phyloP scores from a whole-genome alignment of 257 asterid genomes.

The Fraxinus anomala region DNA sequence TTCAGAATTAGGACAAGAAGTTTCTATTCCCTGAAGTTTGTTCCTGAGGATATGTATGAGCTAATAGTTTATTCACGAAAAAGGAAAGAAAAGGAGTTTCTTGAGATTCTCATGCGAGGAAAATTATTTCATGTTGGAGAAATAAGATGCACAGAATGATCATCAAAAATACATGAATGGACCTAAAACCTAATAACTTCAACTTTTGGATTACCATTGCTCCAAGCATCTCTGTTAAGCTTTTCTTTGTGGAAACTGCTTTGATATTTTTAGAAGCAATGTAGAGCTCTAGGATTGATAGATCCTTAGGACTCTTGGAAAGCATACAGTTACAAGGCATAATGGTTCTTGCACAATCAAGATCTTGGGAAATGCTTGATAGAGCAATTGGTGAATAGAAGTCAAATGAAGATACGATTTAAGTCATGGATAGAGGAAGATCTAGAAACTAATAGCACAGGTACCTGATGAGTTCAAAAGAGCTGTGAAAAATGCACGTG shows the following conservation, averaged over 20 bases:
- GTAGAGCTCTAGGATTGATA: not conserved
- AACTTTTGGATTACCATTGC: not conserved
- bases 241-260: not conserved
- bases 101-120: conserved; percentile 1
- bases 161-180: not conserved
- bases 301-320: conserved; percentile 2
- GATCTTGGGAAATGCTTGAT: too few species aligned
- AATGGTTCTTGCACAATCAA: too few species aligned
- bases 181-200: not conserved
- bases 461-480: too few species aligned
- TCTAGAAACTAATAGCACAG: too few species aligned
- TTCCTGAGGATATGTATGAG: not conserved
- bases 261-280: not conserved
- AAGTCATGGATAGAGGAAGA: too few species aligned
- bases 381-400: too few species aligned
- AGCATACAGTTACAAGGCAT: not conserved
- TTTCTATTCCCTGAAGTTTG: not conserved
- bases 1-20: not conserved
- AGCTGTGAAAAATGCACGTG: not conserved
- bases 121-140: not conserved
- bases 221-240: not conserved
- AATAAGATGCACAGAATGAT: not conserved
- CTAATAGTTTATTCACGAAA: not conserved
- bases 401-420: too few species aligned
- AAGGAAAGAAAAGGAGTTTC: not conserved